phyloP scores from a whole-genome alignment of 1,139 yeast genomes.

The Candida tetrigidarum region DNA sequence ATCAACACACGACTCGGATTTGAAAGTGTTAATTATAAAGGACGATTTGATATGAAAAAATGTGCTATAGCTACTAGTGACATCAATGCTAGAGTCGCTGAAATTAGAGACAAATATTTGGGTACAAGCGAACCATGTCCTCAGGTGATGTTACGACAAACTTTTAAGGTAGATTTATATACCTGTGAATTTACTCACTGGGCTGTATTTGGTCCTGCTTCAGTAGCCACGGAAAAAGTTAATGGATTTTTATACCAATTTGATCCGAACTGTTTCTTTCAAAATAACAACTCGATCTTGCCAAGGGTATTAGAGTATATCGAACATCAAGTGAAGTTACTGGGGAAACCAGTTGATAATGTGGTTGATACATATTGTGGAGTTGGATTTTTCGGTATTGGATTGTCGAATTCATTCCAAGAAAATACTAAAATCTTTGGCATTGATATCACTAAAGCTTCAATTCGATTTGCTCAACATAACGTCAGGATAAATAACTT shows the following conservation, averaged over 20 bases:
- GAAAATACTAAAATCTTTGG: slow-evolving; percentile 43
- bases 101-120: slow-evolving; percentile 7
- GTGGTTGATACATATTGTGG: slow-evolving; percentile 52
- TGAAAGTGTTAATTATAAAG: slow-evolving; percentile 28
- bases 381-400: slow-evolving; percentile 49
- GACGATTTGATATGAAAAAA: slow-evolving; percentile 30
- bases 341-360: slow-evolving; percentile 26
- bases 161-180: slow-evolving; percentile 31
- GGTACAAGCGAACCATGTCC: slow-evolving; percentile 1
- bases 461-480: slow-evolving; percentile 42
- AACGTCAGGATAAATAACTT: slow-evolving; percentile 46
- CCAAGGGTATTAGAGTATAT: slow-evolving; percentile 41
- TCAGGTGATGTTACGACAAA: slow-evolving; percentile 33
- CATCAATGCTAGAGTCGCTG: slow-evolving; percentile 23
- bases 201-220: too few species aligned
- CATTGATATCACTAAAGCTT: slow-evolving; percentile 39
- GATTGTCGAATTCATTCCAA: slow-evolving; percentile 32
- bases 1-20: slow-evolving; percentile 31
- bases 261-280: slow-evolving; percentile 40
- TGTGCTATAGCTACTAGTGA: slow-evolving; percentile 37
- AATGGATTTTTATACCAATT: slow-evolving; percentile 37
- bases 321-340: slow-evolving; percentile 24
- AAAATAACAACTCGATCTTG: slow-evolving; percentile 37
- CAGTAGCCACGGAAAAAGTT: slow-evolving; percentile 36
- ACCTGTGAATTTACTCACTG: too few species aligned